Percentiles rank a stretch among this genome's conserved stretches.
Evolutionary conservation across 768 basidiomycete genomes (phyloP).

Genomic region (Auricularia heimuer): DNA sequence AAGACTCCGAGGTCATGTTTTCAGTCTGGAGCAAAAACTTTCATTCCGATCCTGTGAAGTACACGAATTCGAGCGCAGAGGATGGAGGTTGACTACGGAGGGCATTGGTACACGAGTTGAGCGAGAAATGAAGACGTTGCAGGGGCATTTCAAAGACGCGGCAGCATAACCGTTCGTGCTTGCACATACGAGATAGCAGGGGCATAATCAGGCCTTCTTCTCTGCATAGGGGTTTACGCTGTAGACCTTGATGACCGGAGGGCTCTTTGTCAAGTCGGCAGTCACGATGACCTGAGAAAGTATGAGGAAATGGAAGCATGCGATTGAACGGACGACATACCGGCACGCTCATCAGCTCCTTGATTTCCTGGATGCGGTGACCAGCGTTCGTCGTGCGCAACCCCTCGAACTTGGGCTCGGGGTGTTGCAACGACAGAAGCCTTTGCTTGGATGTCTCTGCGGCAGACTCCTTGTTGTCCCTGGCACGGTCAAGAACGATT

Average conservation of each 20-base stretch:
- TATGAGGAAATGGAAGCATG: not conserved
- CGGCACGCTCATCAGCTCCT: slow-evolving; percentile 86
- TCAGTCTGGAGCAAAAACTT: not conserved
- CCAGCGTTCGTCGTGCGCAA: slow-evolving; percentile 59
- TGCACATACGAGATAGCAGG: not conserved
- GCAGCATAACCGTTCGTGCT: not conserved
- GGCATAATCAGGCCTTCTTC: slow-evolving; percentile 23
- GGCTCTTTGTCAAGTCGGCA: slow-evolving; percentile 90
- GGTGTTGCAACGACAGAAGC: slow-evolving; percentile 62
- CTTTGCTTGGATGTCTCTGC: slow-evolving; percentile 71
- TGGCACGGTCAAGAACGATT: slow-evolving; percentile 59
- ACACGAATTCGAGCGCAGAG: not conserved
- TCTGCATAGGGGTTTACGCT: slow-evolving; percentile 86
- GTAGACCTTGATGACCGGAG: slow-evolving; percentile 95
- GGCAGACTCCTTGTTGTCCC: slow-evolving; percentile 27
- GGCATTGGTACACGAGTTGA: no score
- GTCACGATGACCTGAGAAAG: slow-evolving; percentile 64
- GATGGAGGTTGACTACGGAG: not conserved
- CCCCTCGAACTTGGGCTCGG: slow-evolving; percentile 75
- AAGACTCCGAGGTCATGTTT: not conserved
- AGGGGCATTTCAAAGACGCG: not conserved
- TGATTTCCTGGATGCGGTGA: slow-evolving; percentile 95
- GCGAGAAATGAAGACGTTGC: not conserved
- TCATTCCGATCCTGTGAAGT: not conserved
- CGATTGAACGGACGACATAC: slow-evolving; percentile 35